Conservation (phyloP, 139 green algal species). For the Chlamydomonas schloesseri region DNA sequence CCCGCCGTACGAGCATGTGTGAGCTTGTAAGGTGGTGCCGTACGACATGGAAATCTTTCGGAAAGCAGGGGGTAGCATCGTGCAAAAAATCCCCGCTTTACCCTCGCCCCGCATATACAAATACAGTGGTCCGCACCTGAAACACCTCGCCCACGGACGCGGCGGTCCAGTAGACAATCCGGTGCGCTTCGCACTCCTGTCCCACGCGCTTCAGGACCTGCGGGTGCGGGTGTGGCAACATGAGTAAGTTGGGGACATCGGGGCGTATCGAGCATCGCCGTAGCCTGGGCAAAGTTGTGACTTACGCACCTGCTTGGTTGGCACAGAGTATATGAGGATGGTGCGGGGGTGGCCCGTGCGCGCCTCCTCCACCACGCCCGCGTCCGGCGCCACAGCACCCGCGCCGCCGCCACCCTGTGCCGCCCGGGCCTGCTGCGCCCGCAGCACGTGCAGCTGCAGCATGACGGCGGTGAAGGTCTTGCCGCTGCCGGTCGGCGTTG, state of each 20-base stretch:
- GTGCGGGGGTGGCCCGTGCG: conserved; percentile 26
- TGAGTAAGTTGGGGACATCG: no score
- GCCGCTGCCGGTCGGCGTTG: conserved; percentile 60
- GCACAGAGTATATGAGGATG: conserved; percentile 69
- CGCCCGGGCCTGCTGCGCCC: neutral
- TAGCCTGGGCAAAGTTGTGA: no score
- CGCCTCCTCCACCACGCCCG: neutral
- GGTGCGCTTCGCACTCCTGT: conserved; percentile 68
- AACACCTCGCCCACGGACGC: conserved; percentile 38
- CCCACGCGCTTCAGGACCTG: conserved; percentile 69
- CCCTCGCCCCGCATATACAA: no score
- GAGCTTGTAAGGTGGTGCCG: no score
- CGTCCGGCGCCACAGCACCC: neutral
- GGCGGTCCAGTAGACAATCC: conserved; percentile 67
- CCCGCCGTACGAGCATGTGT: no score
- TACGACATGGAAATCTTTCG: no score
- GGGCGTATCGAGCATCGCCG: no score
- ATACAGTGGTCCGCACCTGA: no score
- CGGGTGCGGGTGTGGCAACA: neutral
- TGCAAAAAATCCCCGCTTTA: no score
- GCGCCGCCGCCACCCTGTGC: neutral
- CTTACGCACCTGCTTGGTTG: conserved; percentile 66
- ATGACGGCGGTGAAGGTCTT: conserved; percentile 73
- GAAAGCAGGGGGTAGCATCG: no score
- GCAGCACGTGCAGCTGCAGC: conserved; percentile 62